Conservation (phyloP, 2,329 filamentous ascomycete species). For the Berkeleyomyces basicola region DNA sequence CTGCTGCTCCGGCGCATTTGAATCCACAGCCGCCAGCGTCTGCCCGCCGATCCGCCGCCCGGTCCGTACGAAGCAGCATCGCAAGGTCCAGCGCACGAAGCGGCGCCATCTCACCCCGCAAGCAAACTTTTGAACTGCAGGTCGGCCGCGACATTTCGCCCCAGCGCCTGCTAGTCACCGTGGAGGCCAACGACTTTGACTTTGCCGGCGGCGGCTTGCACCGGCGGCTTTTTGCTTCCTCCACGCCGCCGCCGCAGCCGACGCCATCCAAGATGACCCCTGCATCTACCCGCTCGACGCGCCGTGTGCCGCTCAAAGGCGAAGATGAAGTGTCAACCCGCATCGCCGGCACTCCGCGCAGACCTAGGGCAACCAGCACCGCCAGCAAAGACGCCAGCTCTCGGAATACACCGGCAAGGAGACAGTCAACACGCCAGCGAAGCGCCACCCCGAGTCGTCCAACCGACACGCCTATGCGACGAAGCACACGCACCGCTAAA, state of each 20-base stretch:
- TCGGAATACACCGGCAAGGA: background rate
- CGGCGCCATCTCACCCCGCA: conserved; percentile 29
- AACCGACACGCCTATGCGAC: background rate
- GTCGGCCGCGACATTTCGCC: conserved; percentile 34
- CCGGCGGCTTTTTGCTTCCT: conserved; percentile 27
- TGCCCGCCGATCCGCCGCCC: background rate
- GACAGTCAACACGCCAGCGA: background rate
- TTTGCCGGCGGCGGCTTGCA: conserved; percentile 20
- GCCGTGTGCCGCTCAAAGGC: conserved; percentile 11
- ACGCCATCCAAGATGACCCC: background rate
- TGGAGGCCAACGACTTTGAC: conserved; percentile 31
- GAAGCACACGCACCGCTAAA: background rate
- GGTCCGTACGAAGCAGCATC: background rate
- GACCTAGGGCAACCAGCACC: background rate
- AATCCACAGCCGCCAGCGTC: background rate
- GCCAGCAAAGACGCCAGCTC: background rate
- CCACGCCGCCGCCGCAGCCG: conserved; percentile 19
- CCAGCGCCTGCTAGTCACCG: conserved; percentile 37
- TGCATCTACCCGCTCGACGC: background rate
- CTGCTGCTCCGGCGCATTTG: background rate
- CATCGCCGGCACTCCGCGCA: conserved; percentile 5
- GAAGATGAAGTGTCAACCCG: conserved; percentile 6
- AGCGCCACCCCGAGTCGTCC: background rate
- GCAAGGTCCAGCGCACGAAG: background rate
- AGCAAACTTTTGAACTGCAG: conserved; percentile 40